Conservation (phyloP, 768 basidiomycete genomes). For the Lactarius trivialis region DNA sequence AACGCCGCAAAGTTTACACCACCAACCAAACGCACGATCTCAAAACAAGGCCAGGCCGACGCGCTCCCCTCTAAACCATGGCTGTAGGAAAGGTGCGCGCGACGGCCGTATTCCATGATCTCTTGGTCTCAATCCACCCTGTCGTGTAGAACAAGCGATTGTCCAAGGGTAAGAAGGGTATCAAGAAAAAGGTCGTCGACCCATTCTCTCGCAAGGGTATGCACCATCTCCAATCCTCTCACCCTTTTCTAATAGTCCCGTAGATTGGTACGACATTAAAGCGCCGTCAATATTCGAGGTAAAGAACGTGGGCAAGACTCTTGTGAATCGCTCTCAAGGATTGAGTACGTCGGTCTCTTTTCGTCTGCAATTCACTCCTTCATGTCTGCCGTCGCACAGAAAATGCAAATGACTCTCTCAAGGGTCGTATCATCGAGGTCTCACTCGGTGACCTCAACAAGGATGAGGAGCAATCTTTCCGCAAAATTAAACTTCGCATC, state of each 20-base stretch:
- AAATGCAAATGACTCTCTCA: conserved; percentile 97
- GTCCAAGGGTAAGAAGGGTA: conserved; percentile 96
- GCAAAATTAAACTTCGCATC: conserved; percentile 97
- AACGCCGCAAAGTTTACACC: conserved; percentile 43
- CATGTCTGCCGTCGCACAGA: conserved; percentile 42
- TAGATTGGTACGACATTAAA: conserved; percentile 99
- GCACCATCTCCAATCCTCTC: conserved; percentile 17
- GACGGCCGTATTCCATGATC: not conserved
- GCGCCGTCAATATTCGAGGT: conserved; percentile 97
- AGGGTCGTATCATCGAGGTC: conserved; percentile 93
- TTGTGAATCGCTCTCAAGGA: conserved; percentile 96
- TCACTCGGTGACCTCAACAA: conserved; percentile 98
- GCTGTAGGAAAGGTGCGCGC: conserved; percentile 82
- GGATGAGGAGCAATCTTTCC: conserved; percentile 99
- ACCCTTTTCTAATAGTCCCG: not conserved
- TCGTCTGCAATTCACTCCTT: conserved; percentile 9
- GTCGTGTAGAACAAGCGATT: conserved; percentile 84
- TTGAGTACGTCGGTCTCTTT: conserved; percentile 62
- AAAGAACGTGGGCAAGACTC: conserved; percentile 95
- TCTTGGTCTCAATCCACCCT: not conserved
- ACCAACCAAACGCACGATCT: conserved; percentile 23
- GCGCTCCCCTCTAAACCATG: conserved; percentile 53
- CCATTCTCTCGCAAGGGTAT: conserved; percentile 98
- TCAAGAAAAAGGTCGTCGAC: conserved; percentile 99
- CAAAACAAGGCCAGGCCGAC: conserved; percentile 46